phyloP scores from a whole-genome alignment of 179 eudicot species.

The Vitellaria paradoxa region DNA sequence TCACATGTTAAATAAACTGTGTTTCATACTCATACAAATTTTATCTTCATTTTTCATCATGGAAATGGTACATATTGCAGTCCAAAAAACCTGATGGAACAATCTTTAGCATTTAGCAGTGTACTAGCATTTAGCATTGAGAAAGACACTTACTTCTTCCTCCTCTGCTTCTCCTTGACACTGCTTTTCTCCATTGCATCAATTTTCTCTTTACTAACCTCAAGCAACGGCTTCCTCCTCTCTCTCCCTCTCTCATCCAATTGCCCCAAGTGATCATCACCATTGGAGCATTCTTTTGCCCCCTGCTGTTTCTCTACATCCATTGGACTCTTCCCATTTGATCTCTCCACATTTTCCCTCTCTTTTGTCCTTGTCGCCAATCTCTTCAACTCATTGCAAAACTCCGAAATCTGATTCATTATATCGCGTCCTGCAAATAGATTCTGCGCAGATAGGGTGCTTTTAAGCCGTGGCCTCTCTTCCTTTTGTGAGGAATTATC shows the following conservation, averaged over 20 bases:
- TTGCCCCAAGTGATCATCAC: conserved; percentile 12
- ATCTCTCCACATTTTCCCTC: conserved; percentile 27
- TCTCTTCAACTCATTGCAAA: conserved; percentile 77
- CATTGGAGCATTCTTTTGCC: background rate
- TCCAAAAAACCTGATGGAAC: too few species aligned
- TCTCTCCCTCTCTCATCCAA: conserved; percentile 33
- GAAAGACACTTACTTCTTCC: conserved; percentile 32
- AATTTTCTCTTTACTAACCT: conserved; percentile 29
- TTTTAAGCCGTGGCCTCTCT: conserved; percentile 44
- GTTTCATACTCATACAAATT: too few species aligned
- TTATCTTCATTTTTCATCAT: too few species aligned
- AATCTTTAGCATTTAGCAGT: too few species aligned
- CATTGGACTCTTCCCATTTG: conserved; percentile 13
- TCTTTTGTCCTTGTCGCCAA: conserved; percentile 47
- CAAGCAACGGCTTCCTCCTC: conserved; percentile 52
- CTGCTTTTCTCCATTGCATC: conserved; percentile 24
- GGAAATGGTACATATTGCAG: too few species aligned
- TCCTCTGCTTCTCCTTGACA: conserved; percentile 34
- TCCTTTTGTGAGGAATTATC: conserved; percentile 25
- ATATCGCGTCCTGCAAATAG: conserved; percentile 68
- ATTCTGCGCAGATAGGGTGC: conserved; percentile 66
- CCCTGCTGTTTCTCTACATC: conserved; percentile 14
- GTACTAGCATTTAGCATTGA: too few species aligned
- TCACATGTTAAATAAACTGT: too few species aligned
- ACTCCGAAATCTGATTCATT: conserved; percentile 61